phyloP scores from a whole-genome alignment of 352 stramenopile genomes.

The Pythium periplocum region DNA sequence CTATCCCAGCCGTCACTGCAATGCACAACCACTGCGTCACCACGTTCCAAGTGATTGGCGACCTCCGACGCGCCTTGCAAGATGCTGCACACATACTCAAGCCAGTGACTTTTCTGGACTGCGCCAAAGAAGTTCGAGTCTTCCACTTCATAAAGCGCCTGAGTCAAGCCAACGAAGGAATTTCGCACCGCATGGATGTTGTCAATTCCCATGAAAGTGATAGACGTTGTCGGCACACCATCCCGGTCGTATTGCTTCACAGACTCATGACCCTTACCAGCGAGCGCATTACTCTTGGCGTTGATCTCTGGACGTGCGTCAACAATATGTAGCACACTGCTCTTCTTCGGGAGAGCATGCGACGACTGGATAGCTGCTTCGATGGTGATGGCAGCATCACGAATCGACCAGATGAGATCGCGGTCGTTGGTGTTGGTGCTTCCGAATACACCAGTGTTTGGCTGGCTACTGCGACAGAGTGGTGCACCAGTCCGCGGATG shows the following conservation, averaged over 20 bases:
- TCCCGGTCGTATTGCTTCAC: slow-evolving; percentile 84
- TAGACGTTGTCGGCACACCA: slow-evolving; percentile 54
- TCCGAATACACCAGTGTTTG: slow-evolving; percentile 93
- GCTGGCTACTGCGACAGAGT: slow-evolving; percentile 93
- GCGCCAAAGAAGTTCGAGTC: slow-evolving; percentile 84
- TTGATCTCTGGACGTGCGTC: slow-evolving; percentile 90
- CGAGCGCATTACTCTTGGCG: slow-evolving; percentile 85
- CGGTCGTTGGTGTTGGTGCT: slow-evolving; percentile 91
- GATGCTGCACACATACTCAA: slow-evolving; percentile 80
- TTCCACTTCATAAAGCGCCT: slow-evolving; percentile 79
- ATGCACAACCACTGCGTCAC: slow-evolving; percentile 74
- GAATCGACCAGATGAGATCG: slow-evolving; percentile 82
- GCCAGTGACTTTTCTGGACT: slow-evolving; percentile 79
- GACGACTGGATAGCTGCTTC: slow-evolving; percentile 29
- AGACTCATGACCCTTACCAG: slow-evolving; percentile 89
- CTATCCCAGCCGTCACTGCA: slow-evolving; percentile 86
- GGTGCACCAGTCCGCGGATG: slow-evolving; percentile 84
- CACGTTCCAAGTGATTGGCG: slow-evolving; percentile 65
- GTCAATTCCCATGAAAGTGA: slow-evolving; percentile 87
- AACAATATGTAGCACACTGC: slow-evolving; percentile 79
- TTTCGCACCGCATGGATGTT: slow-evolving; percentile 85
- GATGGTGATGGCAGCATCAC: slow-evolving; percentile 64
- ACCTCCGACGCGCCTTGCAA: slow-evolving; percentile 71
- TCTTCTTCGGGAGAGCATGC: slow-evolving; percentile 51
- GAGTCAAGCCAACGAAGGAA: slow-evolving; percentile 58